phyloP scores from a whole-genome alignment of 371 early-diverging fungal species.

The Mortierella sp. region DNA sequence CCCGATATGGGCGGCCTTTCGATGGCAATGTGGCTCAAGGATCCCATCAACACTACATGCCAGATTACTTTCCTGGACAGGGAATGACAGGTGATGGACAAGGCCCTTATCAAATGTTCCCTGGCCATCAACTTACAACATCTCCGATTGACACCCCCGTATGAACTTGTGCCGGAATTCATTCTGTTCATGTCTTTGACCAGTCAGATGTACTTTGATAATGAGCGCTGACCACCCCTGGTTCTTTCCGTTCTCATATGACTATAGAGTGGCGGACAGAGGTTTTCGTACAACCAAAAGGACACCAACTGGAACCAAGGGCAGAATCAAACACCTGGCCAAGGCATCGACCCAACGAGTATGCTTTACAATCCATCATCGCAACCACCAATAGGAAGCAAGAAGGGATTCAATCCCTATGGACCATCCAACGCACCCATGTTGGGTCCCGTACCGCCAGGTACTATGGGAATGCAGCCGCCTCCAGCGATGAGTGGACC shows the following conservation, averaged over 20 bases:
- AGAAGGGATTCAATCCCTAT: conserved; percentile 24
- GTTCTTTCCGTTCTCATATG: not conserved
- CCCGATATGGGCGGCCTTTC: conserved; percentile 21
- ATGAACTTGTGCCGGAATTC: too few species aligned
- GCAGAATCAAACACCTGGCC: conserved; percentile 2
- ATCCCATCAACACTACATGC: conserved; percentile 16
- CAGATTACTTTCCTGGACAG: conserved; percentile 21
- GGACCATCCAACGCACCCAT: conserved; percentile 6
- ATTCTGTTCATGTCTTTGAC: too few species aligned
- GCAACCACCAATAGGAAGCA: conserved; percentile 19
- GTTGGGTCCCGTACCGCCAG: conserved; percentile 11
- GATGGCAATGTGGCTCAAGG: conserved; percentile 14
- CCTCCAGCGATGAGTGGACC: conserved; percentile 5
- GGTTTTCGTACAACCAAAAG: conserved; percentile 24
- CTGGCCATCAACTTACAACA: conserved; percentile 15
- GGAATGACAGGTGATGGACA: conserved; percentile 16
- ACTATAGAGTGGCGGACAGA: conserved; percentile 12
- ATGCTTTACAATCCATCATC: conserved; percentile 18
- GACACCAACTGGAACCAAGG: conserved; percentile 31
- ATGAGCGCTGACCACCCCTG: too few species aligned
- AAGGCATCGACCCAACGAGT: conserved; percentile 16
- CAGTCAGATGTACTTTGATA: too few species aligned
- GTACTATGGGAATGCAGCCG: conserved; percentile 4
- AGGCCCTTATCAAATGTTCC: conserved; percentile 13
- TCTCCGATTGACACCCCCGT: conserved; percentile 29